Evolutionary conservation across 139 green algal species (phyloP).

Genomic region (Ettlia oleoabundans): DNA sequence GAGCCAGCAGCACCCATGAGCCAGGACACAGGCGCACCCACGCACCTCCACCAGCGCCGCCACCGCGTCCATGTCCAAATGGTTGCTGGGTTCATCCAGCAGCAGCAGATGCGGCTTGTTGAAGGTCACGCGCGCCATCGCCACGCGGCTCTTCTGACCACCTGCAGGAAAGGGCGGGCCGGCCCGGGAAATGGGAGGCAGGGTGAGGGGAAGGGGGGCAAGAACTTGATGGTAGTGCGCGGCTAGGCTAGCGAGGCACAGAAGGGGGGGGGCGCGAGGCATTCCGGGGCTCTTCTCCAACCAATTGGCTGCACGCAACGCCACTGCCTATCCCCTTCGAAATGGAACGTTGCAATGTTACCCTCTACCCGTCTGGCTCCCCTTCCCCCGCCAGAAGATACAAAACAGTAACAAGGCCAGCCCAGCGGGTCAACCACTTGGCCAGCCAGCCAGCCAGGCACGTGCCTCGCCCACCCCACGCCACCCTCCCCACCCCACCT

Average conservation of each 20-base stretch:
- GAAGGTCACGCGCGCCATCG: slow-evolving; percentile 72
- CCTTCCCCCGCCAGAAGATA: too few species aligned
- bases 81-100: slow-evolving; percentile 90
- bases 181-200: neutral
- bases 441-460: too few species aligned
- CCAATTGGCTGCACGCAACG: too few species aligned
- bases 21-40: neutral
- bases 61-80: slow-evolving; percentile 91
- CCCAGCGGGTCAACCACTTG: too few species aligned
- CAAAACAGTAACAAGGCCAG: too few species aligned
- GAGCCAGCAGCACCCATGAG: too few species aligned
- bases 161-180: slow-evolving; percentile 37
- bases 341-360: too few species aligned
- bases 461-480: too few species aligned
- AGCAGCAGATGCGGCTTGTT: slow-evolving; percentile 89
- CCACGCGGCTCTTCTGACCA: slow-evolving; percentile 87
- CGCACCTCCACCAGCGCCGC: slow-evolving; percentile 71
- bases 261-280: too few species aligned
- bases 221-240: neutral
- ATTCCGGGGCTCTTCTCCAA: too few species aligned
- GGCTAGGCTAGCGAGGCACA: neutral
- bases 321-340: too few species aligned
- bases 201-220: neutral
- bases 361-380: too few species aligned
- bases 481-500: slow-evolving; percentile 57